These are phyloP conservation scores for Phytophthora sojae DNA, from an alignment of 352 stramenopile genomes.

Conservation along the genomic window DNA sequence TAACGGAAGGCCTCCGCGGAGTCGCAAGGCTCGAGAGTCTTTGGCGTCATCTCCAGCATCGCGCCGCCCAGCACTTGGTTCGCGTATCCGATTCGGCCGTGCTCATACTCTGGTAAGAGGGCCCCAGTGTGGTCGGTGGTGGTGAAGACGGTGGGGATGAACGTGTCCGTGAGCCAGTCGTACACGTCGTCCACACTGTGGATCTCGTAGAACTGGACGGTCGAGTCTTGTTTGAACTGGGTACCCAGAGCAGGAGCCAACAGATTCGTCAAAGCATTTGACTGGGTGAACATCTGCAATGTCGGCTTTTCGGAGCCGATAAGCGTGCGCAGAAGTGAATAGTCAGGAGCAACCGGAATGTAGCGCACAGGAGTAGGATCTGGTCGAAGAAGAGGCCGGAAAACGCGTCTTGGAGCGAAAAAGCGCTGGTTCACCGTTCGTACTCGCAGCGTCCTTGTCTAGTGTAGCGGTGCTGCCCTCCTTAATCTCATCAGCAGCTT, in stretches of 20 bases:
- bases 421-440: too few species aligned
- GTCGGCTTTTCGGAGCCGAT: background rate
- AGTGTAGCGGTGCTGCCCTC: too few species aligned
- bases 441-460: too few species aligned
- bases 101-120: conserved; percentile 21
- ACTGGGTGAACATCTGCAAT: background rate
- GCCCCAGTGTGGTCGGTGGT: conserved; percentile 48
- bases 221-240: background rate
- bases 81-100: background rate
- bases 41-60: background rate
- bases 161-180: conserved; percentile 18
- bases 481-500: too few species aligned
- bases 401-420: too few species aligned
- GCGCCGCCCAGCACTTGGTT: conserved; percentile 1
- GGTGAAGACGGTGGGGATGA: conserved; percentile 49
- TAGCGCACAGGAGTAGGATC: too few species aligned
- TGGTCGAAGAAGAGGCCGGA: too few species aligned
- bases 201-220: background rate
- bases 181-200: too few species aligned
- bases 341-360: background rate
- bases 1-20: background rate
- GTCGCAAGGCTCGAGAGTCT: background rate
- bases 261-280: background rate
- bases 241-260: background rate
- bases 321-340: background rate